Base-by-base conservation (phyloP, 768 basidiomycete genomes). In the Hericium erinaceus region DNA sequence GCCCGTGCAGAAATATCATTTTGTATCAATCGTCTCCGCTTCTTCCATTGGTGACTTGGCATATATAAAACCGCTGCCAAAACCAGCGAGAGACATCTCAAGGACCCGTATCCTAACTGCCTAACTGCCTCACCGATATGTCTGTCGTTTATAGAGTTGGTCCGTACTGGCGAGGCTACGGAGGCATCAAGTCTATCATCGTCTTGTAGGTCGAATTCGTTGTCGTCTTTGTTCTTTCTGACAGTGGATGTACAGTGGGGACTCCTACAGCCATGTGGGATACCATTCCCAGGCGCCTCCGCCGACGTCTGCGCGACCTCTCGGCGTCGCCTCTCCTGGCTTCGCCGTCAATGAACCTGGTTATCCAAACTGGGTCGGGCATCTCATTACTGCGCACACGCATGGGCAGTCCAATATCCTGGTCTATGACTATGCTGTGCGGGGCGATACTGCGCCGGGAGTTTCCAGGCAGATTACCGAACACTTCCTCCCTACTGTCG, bases 301-400 rank as follows among this genome's bases (percentile, higher is more conserved):
- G 16, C 80, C 82, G 1, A 69, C 66, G 18, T 67, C 72, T 50
- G 60, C 72, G 7, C 60, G 73, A 18, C 84, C 82, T 3, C 67
- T 82, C 2, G 80, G 83, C 0, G 68, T 79, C 2, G 62, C 65
- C 2, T 84, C 74, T 59, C 80, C 82, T 20, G 82, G 81, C 2
- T 39, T 62, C 5, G 76, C 80, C 0, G 81, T 67, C 66, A 75
- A 75, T 39, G 82, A 80, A 61, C 57, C 60, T 1, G 74, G 69
- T 39, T 64, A 70, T 44, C 77, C 82, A 9, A 85, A 85, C 66
- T 86, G 84, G 84, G 79, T 86, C 33, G 80, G 83, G 2, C 75
- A 81, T 65, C 69, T 83, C 16, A 68, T 82, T 49, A 77, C 72
- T 8, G 57, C 65, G 28, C 61, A 39, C 74, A 74, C 65, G 18